Evolutionary conservation across 148 eudicot genomes (phyloP), one percentile per base, ranked within the genome.

Genomic region (Tetragonia tetragonoides): DNA sequence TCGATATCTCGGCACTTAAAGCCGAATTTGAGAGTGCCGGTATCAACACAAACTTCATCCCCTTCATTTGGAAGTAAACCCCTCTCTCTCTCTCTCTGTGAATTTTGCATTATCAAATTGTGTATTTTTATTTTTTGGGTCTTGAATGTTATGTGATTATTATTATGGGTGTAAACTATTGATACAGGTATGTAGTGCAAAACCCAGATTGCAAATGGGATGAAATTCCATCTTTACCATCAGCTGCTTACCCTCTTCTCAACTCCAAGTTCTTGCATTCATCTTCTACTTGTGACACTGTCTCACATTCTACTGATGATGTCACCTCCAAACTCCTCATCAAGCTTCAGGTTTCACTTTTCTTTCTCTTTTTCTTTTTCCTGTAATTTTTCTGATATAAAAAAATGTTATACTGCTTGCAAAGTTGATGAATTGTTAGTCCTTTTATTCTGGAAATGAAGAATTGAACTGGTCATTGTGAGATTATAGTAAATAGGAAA

Each of bases 271-370:
- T 90, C 78, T 81, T 75, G 49, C 86, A 93, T 61, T 86, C 75
- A 40, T 82, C 90, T 79, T 88, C 99, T 6, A 84, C 84, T 16
- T 75, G 93, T 72, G 84, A 91, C 77, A 86, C 97, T 7, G 87
- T 87, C 60, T 5, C 84, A 17, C 78, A 95, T 39, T 95, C 99
- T 15, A 75, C 68, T 16, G 99, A 95, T 68, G 84, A 74, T 17
- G 94, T 91, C 81, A 95, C 99, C 70, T 91, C 97, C 66, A 95
- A 95, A 83, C 93, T 95, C 70, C 97, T 95, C 77, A 84, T 95
- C 67, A 86, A 89, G 76, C 88, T 95, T 67, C 84, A 93, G 97
- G 99, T 94, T 64, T 59, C 16, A 3, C n/a, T 23, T 77, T 47
- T 54, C 37, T 72, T 14, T 3, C 59, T 9, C 34, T n/a, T 38